Percentiles rank a stretch among this genome's conserved stretches.
Conservation (phyloP, 257 asterid genomes). For the Primulina eburnea region DNA sequence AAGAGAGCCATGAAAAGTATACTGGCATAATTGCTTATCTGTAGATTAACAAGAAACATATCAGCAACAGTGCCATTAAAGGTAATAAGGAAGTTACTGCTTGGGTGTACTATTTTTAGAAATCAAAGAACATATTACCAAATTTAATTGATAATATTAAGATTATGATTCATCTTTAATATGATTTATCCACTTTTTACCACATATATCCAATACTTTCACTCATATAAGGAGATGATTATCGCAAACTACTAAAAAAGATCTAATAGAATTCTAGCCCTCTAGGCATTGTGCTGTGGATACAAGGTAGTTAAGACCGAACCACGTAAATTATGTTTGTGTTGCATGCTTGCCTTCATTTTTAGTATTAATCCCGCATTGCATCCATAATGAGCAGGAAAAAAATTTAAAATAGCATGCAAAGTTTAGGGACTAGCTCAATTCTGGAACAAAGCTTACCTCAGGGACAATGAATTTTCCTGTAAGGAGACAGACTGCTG, state of each 20-base stretch:
- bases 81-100: neutral
- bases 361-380: no score
- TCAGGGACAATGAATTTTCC: constrained; percentile 57
- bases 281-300: no score
- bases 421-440: neutral
- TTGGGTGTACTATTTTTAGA: neutral
- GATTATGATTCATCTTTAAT: neutral
- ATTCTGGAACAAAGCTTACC: constrained; percentile 28
- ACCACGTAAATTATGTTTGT: no score
- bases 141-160: no score
- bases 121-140: neutral
- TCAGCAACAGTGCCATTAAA: neutral
- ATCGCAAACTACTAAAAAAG: neutral
- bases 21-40: constrained; percentile 53
- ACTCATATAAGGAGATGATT: neutral
- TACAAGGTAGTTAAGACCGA: no score
- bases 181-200: neutral
- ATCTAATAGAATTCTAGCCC: no score
- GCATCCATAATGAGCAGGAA: no score
- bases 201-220: neutral
- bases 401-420: neutral
- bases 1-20: constrained; percentile 49
- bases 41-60: constrained; percentile 12
- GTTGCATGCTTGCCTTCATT: no score
- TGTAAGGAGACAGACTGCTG: constrained; percentile 56